phyloP scores from a whole-genome alignment of 306 rosid genomes.

The Castanea crenata region DNA sequence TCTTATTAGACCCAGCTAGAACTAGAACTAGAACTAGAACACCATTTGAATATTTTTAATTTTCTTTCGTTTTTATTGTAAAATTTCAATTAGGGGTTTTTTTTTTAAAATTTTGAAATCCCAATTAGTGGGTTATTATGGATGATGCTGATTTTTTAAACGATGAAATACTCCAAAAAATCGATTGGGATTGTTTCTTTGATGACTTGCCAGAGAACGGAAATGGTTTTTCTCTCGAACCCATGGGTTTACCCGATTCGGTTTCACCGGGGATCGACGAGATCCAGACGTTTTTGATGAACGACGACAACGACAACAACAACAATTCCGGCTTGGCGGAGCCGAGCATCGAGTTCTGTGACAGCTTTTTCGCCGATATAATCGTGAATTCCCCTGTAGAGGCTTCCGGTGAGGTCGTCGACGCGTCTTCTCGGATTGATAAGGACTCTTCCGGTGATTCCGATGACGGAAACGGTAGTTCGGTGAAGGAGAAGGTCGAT shows the following conservation, averaged over 20 bases:
- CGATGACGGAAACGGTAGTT: constrained; percentile 8
- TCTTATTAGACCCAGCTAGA: not conserved
- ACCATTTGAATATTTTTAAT: not conserved
- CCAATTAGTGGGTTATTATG: not conserved
- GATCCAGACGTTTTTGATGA: constrained; percentile 60
- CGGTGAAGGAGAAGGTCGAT: constrained; percentile 31
- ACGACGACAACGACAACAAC: constrained; percentile 25
- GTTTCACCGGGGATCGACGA: constrained; percentile 31
- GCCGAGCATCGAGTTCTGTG: constrained; percentile 19
- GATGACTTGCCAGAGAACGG: constrained; percentile 19
- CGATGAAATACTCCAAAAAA: constrained; percentile 14
- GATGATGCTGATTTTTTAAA: constrained; percentile 10
- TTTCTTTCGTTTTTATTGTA: not conserved
- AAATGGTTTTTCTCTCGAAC: constrained; percentile 18
- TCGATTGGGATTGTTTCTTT: constrained; percentile 39
- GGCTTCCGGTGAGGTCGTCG: constrained; percentile 8
- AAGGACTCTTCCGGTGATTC: constrained; percentile 29
- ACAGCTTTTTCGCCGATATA: constrained; percentile 42
- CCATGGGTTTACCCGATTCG: constrained; percentile 18
- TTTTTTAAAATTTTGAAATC: too few relatives aligned
- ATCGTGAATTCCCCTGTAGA: constrained; percentile 34
- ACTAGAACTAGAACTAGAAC: not conserved
- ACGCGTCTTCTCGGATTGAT: not conserved
- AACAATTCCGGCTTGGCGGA: not conserved
- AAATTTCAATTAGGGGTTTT: not conserved